Evolutionary conservation across 495 filamentous ascomycete genomes (phyloP).

Genomic region (Penicillium chermesinum): DNA sequence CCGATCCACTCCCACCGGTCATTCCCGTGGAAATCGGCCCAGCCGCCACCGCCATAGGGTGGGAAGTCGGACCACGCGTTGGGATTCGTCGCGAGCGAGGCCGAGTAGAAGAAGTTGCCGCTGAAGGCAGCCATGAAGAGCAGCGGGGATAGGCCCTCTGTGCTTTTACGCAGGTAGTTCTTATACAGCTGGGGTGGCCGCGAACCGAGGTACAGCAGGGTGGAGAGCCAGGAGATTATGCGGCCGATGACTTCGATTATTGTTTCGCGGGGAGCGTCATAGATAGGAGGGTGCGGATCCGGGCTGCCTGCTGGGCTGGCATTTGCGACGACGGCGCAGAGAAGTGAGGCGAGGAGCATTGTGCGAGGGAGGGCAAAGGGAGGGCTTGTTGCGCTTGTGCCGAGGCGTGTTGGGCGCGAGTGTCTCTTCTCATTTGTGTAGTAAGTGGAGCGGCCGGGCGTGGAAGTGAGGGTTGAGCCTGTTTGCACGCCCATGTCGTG

Average conservation of each 20-base stretch:
- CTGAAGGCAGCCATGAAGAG: slow-evolving; percentile 69
- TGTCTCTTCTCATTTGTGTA: slow-evolving; percentile 35
- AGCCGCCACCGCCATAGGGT: slow-evolving; percentile 61
- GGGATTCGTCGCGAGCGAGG: slow-evolving; percentile 62
- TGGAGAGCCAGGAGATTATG: slow-evolving; percentile 61
- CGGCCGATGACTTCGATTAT: slow-evolving; percentile 47
- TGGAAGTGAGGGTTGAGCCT: slow-evolving; percentile 13
- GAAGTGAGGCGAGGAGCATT: slow-evolving; percentile 40
- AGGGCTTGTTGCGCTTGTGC: slow-evolving; percentile 23
- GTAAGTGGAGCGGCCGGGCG: slow-evolving; percentile 22
- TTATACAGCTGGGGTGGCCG: slow-evolving; percentile 68
- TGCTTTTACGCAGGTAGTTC: slow-evolving; percentile 62
- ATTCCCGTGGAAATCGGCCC: slow-evolving; percentile 58
- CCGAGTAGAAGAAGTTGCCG: slow-evolving; percentile 69
- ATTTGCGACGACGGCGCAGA: slow-evolving; percentile 44
- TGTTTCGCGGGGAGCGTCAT: slow-evolving; percentile 17
- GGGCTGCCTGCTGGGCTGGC: slow-evolving; percentile 34
- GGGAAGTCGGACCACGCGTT: slow-evolving; percentile 58
- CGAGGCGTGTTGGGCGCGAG: slow-evolving; percentile 23
- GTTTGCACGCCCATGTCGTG: slow-evolving; percentile 32
- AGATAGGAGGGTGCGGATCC: slow-evolving; percentile 18
- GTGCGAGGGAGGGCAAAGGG: slow-evolving; percentile 38
- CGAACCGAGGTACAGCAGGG: slow-evolving; percentile 62
- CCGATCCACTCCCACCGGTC: slow-evolving; percentile 53
- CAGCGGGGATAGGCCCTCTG: slow-evolving; percentile 61